Percentiles rank a stretch among this genome's conserved stretches.
These are phyloP conservation scores for Diaporthe citriasiana DNA, from an alignment of 2,329 filamentous ascomycete genomes.

Conservation along the genomic window DNA sequence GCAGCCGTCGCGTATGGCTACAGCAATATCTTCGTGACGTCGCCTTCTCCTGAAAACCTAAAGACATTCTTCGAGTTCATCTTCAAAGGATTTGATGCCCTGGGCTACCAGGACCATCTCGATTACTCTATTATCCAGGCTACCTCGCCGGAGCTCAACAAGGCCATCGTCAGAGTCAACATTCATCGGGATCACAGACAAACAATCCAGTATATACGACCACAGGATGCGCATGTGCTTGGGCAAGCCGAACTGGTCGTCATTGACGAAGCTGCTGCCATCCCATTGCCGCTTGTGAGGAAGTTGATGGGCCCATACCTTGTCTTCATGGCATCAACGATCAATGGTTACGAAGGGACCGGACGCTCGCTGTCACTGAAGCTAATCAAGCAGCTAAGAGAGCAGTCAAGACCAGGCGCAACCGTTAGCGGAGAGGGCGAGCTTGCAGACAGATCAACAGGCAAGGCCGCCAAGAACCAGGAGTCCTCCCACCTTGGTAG, in stretches of 20 bases:
- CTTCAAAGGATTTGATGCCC: conserved; percentile 96
- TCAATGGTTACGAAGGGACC: conserved; percentile 98
- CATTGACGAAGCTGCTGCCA: conserved; percentile 97
- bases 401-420: conserved; percentile 82
- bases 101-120: conserved; percentile 93
- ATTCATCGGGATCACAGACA: conserved; percentile 95
- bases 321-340: conserved; percentile 99
- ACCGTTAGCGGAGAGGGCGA: conserved; percentile 72
- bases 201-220: conserved; percentile 98
- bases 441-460: conserved; percentile 83
- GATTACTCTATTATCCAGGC: conserved; percentile 99
- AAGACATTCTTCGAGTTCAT: conserved; percentile 99
- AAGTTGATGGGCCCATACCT: conserved; percentile 97
- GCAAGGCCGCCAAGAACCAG: conserved; percentile 75
- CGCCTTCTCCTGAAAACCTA: conserved; percentile 96
- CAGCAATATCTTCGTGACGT: conserved; percentile 99
- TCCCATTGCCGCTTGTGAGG: conserved; percentile 90
- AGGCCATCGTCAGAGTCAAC: conserved; percentile 97
- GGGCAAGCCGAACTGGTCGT: conserved; percentile 96
- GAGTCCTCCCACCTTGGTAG: conserved; percentile 71
- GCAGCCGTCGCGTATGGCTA: conserved; percentile 96
- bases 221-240: conserved; percentile 93
- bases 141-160: conserved; percentile 98
- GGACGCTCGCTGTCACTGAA: conserved; percentile 95
- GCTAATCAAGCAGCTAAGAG: conserved; percentile 94